phyloP scores from a whole-genome alignment of 78 protist genomes.

The Dictyostelium citrinum region DNA sequence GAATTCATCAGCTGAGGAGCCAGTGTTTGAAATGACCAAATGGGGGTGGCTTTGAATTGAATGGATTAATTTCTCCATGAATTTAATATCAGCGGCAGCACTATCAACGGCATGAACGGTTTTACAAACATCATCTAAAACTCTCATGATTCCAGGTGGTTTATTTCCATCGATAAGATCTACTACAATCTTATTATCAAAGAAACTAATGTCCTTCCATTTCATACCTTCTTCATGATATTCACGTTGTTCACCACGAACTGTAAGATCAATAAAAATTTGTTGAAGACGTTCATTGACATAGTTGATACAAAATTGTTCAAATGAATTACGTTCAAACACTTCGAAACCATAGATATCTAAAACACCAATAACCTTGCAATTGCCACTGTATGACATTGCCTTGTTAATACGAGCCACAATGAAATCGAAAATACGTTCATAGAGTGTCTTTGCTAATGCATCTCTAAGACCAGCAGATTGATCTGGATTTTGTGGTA shows the following conservation, averaged over 20 bases:
- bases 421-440: conserved; percentile 87
- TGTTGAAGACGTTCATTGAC: conserved; percentile 87
- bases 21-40: neutral
- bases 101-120: conserved; percentile 77
- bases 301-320: conserved; percentile 96
- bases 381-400: conserved; percentile 82
- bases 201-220: conserved; percentile 91
- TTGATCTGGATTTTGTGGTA: conserved; percentile 83
- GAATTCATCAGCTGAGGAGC: conserved; percentile 30
- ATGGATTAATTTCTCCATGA: conserved; percentile 50
- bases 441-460: conserved; percentile 90
- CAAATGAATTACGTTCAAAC: conserved; percentile 87
- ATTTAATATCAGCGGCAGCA: conserved; percentile 74
- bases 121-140: conserved; percentile 94
- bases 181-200: conserved; percentile 93
- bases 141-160: conserved; percentile 90
- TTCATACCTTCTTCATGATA: conserved; percentile 92
- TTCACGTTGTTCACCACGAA: conserved; percentile 92
- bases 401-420: conserved; percentile 84
- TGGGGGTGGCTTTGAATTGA: conserved; percentile 53
- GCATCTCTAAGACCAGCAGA: conserved; percentile 90
- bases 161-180: conserved; percentile 92
- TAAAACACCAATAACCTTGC: conserved; percentile 86
- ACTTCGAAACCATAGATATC: conserved; percentile 96
- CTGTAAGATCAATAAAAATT: conserved; percentile 91